Base-by-base conservation (phyloP, 2,329 filamentous ascomycete genomes). In the Aspergillus fructus region DNA sequence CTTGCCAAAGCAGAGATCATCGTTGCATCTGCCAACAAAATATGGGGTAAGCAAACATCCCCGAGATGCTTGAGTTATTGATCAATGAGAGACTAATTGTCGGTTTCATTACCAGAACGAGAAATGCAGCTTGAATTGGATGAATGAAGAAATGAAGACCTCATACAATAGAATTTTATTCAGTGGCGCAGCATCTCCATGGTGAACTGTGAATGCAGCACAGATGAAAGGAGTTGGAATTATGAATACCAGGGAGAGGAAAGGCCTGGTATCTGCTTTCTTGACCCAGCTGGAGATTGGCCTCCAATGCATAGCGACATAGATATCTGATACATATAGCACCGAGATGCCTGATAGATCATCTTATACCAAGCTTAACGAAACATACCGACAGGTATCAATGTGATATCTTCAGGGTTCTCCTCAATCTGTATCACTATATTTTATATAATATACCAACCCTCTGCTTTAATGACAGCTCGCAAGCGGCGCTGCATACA, bases 1-100 rank as follows among this genome's bases (percentile, higher is more conserved):
- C 71, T 86, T 15, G 76, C 77, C 17, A 91, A 90, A 69, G 88
- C 88, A 2, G 83, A 85, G 58, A 78, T 87, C 34, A 91, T 92
- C 59, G 81, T 86, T 27, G 80, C 84, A 30, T 87, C 87, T 46
- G 89, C 89, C 17, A 90, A 85, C 73, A 81, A 82, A 59, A 74
- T 91, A 21, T 91, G 88, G 87, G 85, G 74, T 76, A 68, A 52
- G 74, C 76, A 68, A 52, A 68, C 65, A 30, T 54, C 27, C 2
- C 13, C n/a, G 5, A 23, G 12, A 13, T 23, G 7, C 11, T 11
- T 55, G 11, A 6, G 6, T 23, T n/a, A 51, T 27, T 27, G 9
- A 30, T 11, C 27, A 4, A 30, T 9, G 27, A 23, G 23, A 30
- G 13, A 24, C 53, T 55, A 15, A 40, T 3, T 11, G 12, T 8